Evolutionary conservation across 179 eudicot species (phyloP).

Genomic region (Kewa caespitosa): DNA sequence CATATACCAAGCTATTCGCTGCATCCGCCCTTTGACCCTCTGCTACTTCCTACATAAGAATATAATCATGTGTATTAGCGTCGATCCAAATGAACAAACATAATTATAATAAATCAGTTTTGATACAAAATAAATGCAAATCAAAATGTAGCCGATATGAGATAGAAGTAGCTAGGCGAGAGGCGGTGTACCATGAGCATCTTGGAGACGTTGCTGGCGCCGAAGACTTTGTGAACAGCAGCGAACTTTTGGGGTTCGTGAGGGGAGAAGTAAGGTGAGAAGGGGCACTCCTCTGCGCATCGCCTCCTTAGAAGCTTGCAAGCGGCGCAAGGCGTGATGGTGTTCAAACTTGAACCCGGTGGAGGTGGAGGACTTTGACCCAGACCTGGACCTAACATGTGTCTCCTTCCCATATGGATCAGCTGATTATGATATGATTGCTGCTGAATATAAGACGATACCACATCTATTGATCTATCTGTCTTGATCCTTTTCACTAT

Average conservation of each 20-base stretch:
- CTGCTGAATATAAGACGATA: constrained; percentile 1
- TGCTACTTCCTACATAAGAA: constrained; percentile 61
- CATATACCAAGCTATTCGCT: constrained; percentile 76
- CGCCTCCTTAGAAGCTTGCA: constrained; percentile 67
- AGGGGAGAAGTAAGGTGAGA: constrained; percentile 74
- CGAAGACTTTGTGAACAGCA: constrained; percentile 73
- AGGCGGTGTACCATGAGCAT: constrained; percentile 52
- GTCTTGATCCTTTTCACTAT: constrained; percentile 57
- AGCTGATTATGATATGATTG: too few relatives aligned
- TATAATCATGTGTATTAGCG: background rate
- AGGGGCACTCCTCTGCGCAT: constrained; percentile 73
- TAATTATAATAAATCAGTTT: too few relatives aligned
- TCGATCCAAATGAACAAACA: too few relatives aligned
- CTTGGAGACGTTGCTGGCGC: constrained; percentile 84
- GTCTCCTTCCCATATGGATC: constrained; percentile 38
- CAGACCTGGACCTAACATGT: too few relatives aligned
- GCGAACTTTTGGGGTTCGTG: constrained; percentile 76
- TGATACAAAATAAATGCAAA: too few relatives aligned
- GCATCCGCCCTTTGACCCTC: constrained; percentile 80
- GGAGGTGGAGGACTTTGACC: constrained; percentile 39
- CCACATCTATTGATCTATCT: constrained; percentile 30
- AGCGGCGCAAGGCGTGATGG: constrained; percentile 72
- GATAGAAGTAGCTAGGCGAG: background rate
- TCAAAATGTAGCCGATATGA: too few relatives aligned
- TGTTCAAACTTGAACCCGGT: constrained; percentile 44